Conservation (phyloP, 768 basidiomycete genomes). For the Collybia sordida region DNA sequence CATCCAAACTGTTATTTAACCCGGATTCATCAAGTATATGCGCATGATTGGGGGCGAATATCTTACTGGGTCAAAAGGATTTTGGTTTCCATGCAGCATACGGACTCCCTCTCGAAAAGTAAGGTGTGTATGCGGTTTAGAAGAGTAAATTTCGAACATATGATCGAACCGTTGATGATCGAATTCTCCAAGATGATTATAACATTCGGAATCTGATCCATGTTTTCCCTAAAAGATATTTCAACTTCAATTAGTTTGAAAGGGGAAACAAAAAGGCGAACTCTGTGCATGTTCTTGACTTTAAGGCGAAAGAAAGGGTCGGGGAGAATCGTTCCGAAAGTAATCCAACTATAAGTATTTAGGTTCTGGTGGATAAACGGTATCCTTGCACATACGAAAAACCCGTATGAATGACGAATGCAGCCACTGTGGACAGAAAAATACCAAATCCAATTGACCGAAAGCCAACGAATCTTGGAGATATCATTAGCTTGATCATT, state of each 20-base stretch:
- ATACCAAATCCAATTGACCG: slow-evolving; percentile 37
- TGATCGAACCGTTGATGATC: slow-evolving; percentile 37
- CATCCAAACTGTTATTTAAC: slow-evolving; percentile 36
- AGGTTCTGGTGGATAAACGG: neutral
- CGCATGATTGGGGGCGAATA: neutral
- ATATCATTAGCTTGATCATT: too few relatives aligned
- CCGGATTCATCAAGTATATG: neutral
- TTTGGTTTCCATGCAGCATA: slow-evolving; percentile 41
- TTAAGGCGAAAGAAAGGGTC: slow-evolving; percentile 44
- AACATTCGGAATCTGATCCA: slow-evolving; percentile 39
- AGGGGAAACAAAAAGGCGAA: slow-evolving; percentile 12
- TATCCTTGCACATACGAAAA: slow-evolving; percentile 34
- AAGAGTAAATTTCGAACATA: slow-evolving; percentile 40
- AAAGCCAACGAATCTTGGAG: slow-evolving; percentile 34
- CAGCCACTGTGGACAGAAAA: slow-evolving; percentile 32
- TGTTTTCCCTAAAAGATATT: slow-evolving; percentile 33
- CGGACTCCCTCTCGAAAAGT: slow-evolving; percentile 34
- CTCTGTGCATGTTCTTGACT: slow-evolving; percentile 38
- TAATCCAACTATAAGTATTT: slow-evolving; percentile 26
- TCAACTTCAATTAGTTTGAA: neutral
- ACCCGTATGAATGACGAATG: slow-evolving; percentile 35
- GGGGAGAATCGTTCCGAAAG: slow-evolving; percentile 34
- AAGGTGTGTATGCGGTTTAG: slow-evolving; percentile 38
- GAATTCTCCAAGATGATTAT: slow-evolving; percentile 37
- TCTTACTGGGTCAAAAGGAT: slow-evolving; percentile 35